Percentiles rank a stretch among this genome's conserved stretches.
Conservation (phyloP, 2,329 filamentous ascomycete species). For the Fusarium solani-melongenae region DNA sequence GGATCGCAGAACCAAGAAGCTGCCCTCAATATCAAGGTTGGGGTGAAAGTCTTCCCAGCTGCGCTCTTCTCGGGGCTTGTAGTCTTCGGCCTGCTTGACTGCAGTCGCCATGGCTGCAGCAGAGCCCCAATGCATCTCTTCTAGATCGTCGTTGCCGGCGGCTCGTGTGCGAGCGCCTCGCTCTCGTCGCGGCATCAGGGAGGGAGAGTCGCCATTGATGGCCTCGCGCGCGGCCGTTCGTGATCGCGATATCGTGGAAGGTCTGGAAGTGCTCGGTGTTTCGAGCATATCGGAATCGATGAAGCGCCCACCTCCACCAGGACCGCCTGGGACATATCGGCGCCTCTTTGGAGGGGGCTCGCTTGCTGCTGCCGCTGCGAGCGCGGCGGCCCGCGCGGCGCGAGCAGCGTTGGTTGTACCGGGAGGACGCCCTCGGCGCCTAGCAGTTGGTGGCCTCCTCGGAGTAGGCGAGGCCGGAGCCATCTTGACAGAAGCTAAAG, state of each 20-base stretch:
- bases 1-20: conserved; percentile 81
- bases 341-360: conserved; percentile 77
- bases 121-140: conserved; percentile 81
- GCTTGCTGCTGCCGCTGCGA: conserved; percentile 50
- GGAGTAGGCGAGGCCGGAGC: conserved; percentile 53
- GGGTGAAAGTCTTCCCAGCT: conserved; percentile 99
- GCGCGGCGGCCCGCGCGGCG: conserved; percentile 51
- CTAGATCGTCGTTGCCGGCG: conserved; percentile 63
- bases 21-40: conserved; percentile 88
- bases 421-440: conserved; percentile 60
- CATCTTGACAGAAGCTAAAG: conserved; percentile 39
- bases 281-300: conserved; percentile 77
- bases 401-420: conserved; percentile 56
- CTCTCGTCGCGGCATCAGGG: conserved; percentile 66
- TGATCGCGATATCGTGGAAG: conserved; percentile 63
- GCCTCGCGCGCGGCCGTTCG: conserved; percentile 60
- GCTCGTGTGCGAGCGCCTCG: conserved; percentile 65
- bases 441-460: conserved; percentile 54
- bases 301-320: conserved; percentile 87
- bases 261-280: conserved; percentile 56
- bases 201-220: conserved; percentile 49
- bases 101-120: conserved; percentile 90
- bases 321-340: conserved; percentile 86
- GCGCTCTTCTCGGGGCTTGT: conserved; percentile 96
- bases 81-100: conserved; percentile 91